phyloP scores from a whole-genome alignment of 1,284 basidiomycete species.

The Ceratobasidium sp. region DNA sequence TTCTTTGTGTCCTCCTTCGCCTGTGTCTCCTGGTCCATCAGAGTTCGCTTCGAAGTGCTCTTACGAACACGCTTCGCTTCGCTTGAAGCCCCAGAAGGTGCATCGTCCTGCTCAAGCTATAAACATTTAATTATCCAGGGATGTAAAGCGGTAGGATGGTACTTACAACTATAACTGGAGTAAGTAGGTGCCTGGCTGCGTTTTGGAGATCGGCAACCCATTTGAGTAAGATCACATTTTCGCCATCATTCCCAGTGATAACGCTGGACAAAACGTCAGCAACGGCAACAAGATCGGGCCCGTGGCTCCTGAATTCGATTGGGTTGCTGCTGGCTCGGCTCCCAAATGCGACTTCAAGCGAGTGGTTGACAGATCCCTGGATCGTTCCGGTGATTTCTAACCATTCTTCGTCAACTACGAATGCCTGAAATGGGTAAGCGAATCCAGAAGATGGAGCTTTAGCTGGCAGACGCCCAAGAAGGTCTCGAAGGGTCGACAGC shows the following conservation, averaged over 20 bases:
- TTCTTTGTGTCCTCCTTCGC: background rate
- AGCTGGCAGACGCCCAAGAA: background rate
- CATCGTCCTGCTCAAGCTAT: background rate
- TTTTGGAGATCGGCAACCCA: conserved; percentile 8
- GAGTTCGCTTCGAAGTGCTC: background rate
- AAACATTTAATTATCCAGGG: background rate
- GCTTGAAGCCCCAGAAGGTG: background rate
- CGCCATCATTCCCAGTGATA: background rate
- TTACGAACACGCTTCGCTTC: background rate
- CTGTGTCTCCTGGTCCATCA: background rate
- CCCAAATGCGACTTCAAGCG: conserved; percentile 3
- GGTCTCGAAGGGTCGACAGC: background rate
- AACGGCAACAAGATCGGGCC: conserved; percentile 7
- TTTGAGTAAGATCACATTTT: conserved; percentile 13
- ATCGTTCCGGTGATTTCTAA: background rate
- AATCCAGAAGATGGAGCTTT: background rate
- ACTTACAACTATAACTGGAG: background rate
- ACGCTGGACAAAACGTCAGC: background rate
- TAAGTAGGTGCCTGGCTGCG: background rate
- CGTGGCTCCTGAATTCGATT: conserved; percentile 7
- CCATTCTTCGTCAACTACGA: background rate
- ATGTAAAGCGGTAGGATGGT: background rate
- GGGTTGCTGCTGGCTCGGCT: background rate
- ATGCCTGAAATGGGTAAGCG: background rate
- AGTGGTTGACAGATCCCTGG: conserved; percentile 20